Evolutionary conservation across 768 basidiomycete genomes (phyloP).

Genomic region (Russula emetica): DNA sequence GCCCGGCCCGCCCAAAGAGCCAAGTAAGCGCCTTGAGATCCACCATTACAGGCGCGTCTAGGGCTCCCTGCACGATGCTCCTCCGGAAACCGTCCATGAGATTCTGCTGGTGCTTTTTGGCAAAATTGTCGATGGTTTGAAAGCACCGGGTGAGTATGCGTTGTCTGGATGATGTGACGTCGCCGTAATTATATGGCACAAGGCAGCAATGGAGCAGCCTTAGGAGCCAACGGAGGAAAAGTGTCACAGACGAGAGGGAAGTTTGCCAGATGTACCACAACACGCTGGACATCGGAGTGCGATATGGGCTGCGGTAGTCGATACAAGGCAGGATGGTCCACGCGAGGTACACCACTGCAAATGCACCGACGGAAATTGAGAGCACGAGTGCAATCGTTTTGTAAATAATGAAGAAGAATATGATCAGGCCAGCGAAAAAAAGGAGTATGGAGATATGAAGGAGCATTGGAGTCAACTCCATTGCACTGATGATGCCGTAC

Average conservation of each 20-base stretch:
- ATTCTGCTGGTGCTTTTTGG: background rate
- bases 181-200: constrained; percentile 9
- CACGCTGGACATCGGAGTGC: constrained; percentile 25
- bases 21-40: constrained; percentile 13
- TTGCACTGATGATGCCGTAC: constrained; percentile 40
- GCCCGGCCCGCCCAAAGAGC: background rate
- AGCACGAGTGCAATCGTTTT: constrained; percentile 17
- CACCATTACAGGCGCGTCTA: background rate
- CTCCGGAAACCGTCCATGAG: constrained; percentile 8
- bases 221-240: constrained; percentile 4
- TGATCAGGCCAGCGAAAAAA: constrained; percentile 48
- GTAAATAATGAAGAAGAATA: constrained; percentile 38
- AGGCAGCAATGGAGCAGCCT: constrained; percentile 7
- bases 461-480: constrained; percentile 43
- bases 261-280: constrained; percentile 2
- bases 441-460: constrained; percentile 47
- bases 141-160: background rate
- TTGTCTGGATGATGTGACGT: background rate
- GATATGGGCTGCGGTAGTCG: constrained; percentile 25
- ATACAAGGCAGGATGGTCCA: constrained; percentile 25
- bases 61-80: constrained; percentile 3
- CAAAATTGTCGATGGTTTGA: background rate
- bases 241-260: background rate
- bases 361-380: constrained; percentile 8
- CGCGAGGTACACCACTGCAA: constrained; percentile 18